Base-by-base conservation (phyloP, 192 early-diverging fungal genomes). In the Entomortierella lignicola region DNA sequence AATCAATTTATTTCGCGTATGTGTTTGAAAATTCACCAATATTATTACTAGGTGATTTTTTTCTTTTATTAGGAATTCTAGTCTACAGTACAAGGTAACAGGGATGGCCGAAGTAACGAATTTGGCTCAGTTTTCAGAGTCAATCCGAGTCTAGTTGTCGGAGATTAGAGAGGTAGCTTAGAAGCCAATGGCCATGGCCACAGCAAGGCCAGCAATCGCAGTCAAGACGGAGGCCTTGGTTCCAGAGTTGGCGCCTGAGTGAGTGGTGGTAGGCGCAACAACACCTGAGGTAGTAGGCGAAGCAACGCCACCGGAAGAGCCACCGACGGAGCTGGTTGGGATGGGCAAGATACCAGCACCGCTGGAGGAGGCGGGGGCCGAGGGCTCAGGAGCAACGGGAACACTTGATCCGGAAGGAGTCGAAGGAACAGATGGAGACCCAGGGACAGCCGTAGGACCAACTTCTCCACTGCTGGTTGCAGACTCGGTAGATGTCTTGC, bases 171-270 rank as follows among this genome's bases (percentile, higher is more conserved):
- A 37, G 34, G 10, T n/a, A 37, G 18, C 27, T 50, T 67, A 58
- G 55, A 58, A 34, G 43, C 55, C 55, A 34, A 67, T 26, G 30
- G 55, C 44, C 41, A 58, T 67, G 12, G 43, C 66, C 21, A 50
- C 42, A 50, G 42, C 55, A 23, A 50, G 26, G 20, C 64, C 66
- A 23, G 66, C 55, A 17, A 67, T 18, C 20, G 44, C 66, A 37
- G 55, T 17, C 30, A 58, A 11, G 17, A 18, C 32, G 2, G 29
- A 26, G 13, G 66, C 30, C 30, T 67, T 55, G n/a, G 25, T 34
- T 47, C 29, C 27, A 21, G 54, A 8, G 23, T 48, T 34, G 48
- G 44, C 44, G 15, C 44, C 20, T 30, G 61, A 63, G 25, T 4
- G 21, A 13, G 66, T 29, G 12, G 18, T 50, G 4, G 55, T 23